Conservation (phyloP, 805 yeast genomes). For the Priceomyces melissophilus region DNA sequence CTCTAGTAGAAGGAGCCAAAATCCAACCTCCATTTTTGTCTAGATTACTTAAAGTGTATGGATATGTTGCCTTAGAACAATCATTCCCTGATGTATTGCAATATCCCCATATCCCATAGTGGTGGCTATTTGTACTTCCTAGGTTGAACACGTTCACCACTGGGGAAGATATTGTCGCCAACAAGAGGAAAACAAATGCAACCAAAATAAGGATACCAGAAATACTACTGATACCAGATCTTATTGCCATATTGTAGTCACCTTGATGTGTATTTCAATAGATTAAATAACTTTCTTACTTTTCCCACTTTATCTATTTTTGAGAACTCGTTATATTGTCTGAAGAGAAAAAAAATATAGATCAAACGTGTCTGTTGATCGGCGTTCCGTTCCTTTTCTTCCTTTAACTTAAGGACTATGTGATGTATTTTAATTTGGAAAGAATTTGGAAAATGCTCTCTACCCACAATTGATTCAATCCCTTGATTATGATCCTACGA, state of each 20-base stretch:
- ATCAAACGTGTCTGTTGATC: too few species aligned
- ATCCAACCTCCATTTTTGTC: conserved; percentile 44
- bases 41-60: conserved; percentile 36
- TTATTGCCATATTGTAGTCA: conserved; percentile 6
- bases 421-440: too few species aligned
- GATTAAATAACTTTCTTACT: too few species aligned
- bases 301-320: too few species aligned
- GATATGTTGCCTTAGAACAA: conserved; percentile 47
- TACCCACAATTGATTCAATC: too few species aligned
- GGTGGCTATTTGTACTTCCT: conserved; percentile 42
- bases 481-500: too few species aligned
- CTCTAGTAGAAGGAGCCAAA: conserved; percentile 43
- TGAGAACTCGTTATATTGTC: too few species aligned
- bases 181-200: conserved; percentile 59
- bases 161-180: conserved; percentile 63
- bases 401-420: too few species aligned
- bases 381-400: too few species aligned
- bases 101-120: conserved; percentile 68
- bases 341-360: too few species aligned
- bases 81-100: conserved; percentile 34
- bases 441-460: too few species aligned
- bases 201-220: conserved; percentile 39
- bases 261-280: too few species aligned
- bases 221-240: conserved; percentile 13
- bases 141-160: conserved; percentile 47